Evolutionary conservation across 495 filamentous ascomycete genomes (phyloP), one percentile per base, ranked within the genome.

Genomic region (Xeromyces bisporus): DNA sequence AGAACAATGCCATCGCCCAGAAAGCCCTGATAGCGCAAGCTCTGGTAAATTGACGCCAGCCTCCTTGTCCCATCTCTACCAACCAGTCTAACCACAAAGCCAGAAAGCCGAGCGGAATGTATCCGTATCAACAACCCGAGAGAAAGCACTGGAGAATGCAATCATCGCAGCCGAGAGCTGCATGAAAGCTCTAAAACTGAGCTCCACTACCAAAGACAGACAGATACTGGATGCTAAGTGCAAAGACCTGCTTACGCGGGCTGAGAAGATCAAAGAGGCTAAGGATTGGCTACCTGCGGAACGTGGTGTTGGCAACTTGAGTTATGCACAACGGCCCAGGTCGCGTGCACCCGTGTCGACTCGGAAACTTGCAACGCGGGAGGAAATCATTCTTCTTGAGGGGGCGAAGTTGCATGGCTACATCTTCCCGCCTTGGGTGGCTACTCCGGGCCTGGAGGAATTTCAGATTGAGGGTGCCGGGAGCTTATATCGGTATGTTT

Each of bases 361-460:
- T 9, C 73, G 80, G 14, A 58, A 65, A 35, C 60, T 79, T 30
- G 66, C 80, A 6, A 77, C 64, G 3, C 62, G 67, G 15, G 91
- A 96, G 42, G 62, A 89, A 42, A 76, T 80, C 12, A 73, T 94
- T 18, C 52, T 94, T 5, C 59, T 83, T 7, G 73, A 76, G 37
- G 70, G 71, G 2, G 84, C 84, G 9, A 77, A 73, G 31, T 54
- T 97, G 7, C 78, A 92, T 46, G 78, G 78, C 6, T 76, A 70
- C 37, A 59, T 70, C 3, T 96, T 92, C 42, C 82, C 75, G 6
- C 83, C 80, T 3, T 97, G 89, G 89, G 59, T 66, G 10, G 49
- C 51, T 8, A 45, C 67, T 16, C 81, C 83, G 0, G 44, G 45
- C 6, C 25, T 57, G 0, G 42, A 53, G 3, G 64, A 73, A 15